Conservation (phyloP, 2,329 filamentous ascomycete genomes). For the Neofusicoccum ribis region DNA sequence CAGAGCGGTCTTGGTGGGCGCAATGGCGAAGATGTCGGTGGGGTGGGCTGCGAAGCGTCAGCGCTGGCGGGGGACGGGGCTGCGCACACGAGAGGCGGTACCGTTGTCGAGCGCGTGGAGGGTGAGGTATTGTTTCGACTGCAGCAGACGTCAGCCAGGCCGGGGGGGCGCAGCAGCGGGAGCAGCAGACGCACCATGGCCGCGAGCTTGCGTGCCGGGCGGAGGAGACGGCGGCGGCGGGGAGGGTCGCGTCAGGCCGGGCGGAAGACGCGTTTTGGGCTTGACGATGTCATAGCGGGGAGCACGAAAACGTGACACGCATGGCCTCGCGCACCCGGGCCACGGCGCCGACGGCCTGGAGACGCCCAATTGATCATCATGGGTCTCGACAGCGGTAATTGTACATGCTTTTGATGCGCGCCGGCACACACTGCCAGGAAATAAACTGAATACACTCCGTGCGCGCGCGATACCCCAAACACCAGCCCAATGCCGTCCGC, state of each 20-base stretch:
- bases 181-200: slow-evolving; percentile 1
- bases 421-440: neutral
- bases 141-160: neutral
- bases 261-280: slow-evolving; percentile 18
- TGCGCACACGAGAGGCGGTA: slow-evolving; percentile 43
- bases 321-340: neutral
- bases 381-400: neutral
- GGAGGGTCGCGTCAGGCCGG: neutral
- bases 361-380: neutral
- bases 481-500: slow-evolving; percentile 18
- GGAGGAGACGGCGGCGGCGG: neutral
- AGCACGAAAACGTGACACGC: slow-evolving; percentile 12
- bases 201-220: neutral
- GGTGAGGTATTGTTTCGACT: slow-evolving; percentile 99
- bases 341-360: neutral
- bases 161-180: too few species aligned
- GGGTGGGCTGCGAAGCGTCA: slow-evolving; percentile 65
- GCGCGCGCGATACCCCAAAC: slow-evolving; percentile 15
- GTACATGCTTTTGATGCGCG: slow-evolving; percentile 1
- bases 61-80: slow-evolving; percentile 32
- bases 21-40: slow-evolving; percentile 81
- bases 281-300: slow-evolving; percentile 21
- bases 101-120: slow-evolving; percentile 87
- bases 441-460: neutral
- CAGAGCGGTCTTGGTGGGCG: slow-evolving; percentile 70